Evolutionary conservation across 2,329 filamentous ascomycete species (phyloP).

Genomic region (Magnaporthiopsis rhizophila): DNA sequence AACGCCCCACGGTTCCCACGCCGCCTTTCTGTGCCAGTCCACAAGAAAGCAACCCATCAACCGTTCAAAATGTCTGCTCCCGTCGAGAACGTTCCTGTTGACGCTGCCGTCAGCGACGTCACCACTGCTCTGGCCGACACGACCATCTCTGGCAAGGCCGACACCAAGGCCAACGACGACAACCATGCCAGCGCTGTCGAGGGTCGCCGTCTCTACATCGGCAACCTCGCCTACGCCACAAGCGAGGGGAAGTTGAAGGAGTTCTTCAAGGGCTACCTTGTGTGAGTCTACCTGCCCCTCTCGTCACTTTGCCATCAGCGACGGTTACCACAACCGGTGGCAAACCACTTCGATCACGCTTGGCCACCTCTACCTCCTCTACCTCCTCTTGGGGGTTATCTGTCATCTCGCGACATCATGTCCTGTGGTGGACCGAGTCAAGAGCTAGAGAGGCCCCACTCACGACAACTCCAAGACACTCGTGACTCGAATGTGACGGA

Average conservation of each 20-base stretch:
- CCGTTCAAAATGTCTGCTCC: constrained; percentile 72
- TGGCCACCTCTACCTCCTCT: background rate
- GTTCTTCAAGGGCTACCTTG: constrained; percentile 99
- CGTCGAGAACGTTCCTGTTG: constrained; percentile 57
- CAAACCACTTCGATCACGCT: background rate
- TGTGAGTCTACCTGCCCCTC: constrained; percentile 64
- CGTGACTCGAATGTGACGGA: background rate
- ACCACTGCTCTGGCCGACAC: constrained; percentile 67
- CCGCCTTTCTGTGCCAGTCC: background rate
- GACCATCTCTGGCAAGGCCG: constrained; percentile 52
- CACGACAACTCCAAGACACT: background rate
- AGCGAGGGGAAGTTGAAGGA: constrained; percentile 99
- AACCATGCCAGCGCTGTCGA: constrained; percentile 96
- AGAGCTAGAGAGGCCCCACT: background rate
- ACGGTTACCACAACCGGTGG: too few relatives aligned
- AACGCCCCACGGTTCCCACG: constrained; percentile 4
- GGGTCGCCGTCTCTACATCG: constrained; percentile 98
- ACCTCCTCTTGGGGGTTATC: too few relatives aligned
- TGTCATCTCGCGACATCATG: background rate
- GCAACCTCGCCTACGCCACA: constrained; percentile 99
- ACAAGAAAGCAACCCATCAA: constrained; percentile 19
- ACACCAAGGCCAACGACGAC: constrained; percentile 69
- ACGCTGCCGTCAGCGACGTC: constrained; percentile 69
- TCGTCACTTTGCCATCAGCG: background rate
- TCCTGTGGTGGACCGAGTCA: background rate